Evolutionary conservation across 2,329 filamentous ascomycete species (phyloP), one percentile per base, ranked within the genome.

Genomic region (Escovopsis sp.): DNA sequence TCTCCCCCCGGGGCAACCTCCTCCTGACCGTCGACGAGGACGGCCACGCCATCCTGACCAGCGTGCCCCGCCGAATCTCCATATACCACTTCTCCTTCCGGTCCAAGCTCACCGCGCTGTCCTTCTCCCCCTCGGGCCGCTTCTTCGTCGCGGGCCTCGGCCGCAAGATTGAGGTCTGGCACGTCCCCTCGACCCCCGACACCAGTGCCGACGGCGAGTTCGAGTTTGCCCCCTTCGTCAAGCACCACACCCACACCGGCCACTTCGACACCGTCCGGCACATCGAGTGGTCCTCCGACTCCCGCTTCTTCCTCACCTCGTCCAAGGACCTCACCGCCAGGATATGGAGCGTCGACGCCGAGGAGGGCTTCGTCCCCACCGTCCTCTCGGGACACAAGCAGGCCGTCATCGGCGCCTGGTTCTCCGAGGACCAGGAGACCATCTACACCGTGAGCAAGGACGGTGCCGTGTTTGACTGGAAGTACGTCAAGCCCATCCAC

Each of bases 401-500:
- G 56, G 79, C 73, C 13, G 82, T 98, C 3, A 70, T 92, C 36
- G 84, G 80, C n/a, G 87, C 87, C n/a, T 98, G 86, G 76, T 98
- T 98, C 53, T 92, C 87, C 1, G 77, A 80, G 41, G 78, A 93
- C 47, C 90, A 98, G 54, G 92, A 98, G 60, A 84, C 75, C 33
- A 93, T 98, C 36, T 98, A 90, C 54, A 96, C 90, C 0, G 76
- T 94, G 43, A 94, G 88, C 59, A 92, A 92, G 55, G 92, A 98
- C 55, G 92, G 90, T n/a, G 87, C 90, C 3, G 70, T 96, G 1
- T 96, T 96, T 50, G 73, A 82, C 43, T 98, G 90, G 90, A 77
- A 83, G 51, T 98, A 90, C 56, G 70, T 75, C 52, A 75, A 50
- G 63, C 72, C 51, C 60, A 72, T 58, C 56, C 66, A 51, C 55